These are phyloP conservation scores for Globisporangium paroecandrum DNA, from an alignment of 352 stramenopile species.

Conservation along the genomic window DNA sequence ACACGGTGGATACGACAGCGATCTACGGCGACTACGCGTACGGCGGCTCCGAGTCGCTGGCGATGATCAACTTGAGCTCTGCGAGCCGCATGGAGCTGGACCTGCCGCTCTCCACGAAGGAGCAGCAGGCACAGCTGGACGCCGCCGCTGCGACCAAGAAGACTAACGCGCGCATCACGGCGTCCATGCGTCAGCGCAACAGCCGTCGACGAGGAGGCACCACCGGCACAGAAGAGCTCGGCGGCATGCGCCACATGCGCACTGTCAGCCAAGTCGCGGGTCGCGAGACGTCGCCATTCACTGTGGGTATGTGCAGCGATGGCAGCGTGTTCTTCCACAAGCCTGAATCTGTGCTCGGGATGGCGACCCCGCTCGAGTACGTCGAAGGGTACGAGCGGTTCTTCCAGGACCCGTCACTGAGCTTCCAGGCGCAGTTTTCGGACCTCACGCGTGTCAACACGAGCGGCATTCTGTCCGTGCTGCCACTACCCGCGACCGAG, in stretches of 20 bases:
- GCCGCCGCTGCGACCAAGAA: slow-evolving; percentile 20
- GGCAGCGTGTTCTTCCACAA: slow-evolving; percentile 79
- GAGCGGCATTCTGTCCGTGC: slow-evolving; percentile 55
- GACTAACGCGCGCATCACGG: slow-evolving; percentile 24
- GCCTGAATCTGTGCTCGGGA: slow-evolving; percentile 42
- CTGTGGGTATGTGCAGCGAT: slow-evolving; percentile 80
- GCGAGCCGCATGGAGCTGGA: slow-evolving; percentile 67
- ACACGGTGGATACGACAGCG: slow-evolving; percentile 57
- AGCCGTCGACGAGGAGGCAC: slow-evolving; percentile 39
- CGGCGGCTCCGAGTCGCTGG: slow-evolving; percentile 60
- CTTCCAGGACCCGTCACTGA: slow-evolving; percentile 72
- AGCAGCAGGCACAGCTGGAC: slow-evolving; percentile 46
- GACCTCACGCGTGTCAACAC: slow-evolving; percentile 76
- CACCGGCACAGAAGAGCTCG: slow-evolving; percentile 34
- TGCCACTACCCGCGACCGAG: slow-evolving; percentile 48
- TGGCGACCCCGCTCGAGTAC: slow-evolving; percentile 67
- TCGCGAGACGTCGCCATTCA: slow-evolving; percentile 55
- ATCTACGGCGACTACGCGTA: slow-evolving; percentile 78
- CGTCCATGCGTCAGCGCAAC: slow-evolving; percentile 40
- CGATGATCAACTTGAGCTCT: slow-evolving; percentile 58
- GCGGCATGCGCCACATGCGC: slow-evolving; percentile 59
- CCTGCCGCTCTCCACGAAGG: slow-evolving; percentile 59
- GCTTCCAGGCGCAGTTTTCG: slow-evolving; percentile 73
- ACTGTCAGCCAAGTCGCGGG: slow-evolving; percentile 69
- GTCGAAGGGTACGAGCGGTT: slow-evolving; percentile 82